A percentile compares a stretch with the other conserved stretches of the same genome.
Conservation (phyloP, 2,329 filamentous ascomycete species). For the Xylaria sp. region DNA sequence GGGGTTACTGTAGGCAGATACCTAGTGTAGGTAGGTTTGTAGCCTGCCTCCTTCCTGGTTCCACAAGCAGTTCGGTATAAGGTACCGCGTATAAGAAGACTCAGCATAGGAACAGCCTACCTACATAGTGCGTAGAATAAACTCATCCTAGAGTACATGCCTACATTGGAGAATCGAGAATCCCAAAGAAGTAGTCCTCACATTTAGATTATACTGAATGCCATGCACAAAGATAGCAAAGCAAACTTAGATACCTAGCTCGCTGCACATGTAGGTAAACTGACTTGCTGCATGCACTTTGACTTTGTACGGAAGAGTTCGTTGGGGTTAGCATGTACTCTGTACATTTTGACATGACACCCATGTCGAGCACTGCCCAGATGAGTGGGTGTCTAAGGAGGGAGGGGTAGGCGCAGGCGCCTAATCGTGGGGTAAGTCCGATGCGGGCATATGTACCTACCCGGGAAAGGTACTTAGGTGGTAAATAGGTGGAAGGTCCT, state of each 20-base stretch:
- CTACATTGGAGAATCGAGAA: too few species aligned
- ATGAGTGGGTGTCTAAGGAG: background rate
- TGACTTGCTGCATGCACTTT: background rate
- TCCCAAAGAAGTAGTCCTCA: too few species aligned
- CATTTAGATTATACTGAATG: too few species aligned
- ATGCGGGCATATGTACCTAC: background rate
- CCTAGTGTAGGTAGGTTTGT: background rate
- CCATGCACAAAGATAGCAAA: background rate
- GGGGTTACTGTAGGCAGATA: conserved; percentile 22
- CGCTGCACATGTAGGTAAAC: background rate
- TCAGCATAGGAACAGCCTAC: background rate
- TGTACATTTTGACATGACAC: background rate
- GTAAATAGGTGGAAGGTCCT: background rate
- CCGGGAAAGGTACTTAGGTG: background rate
- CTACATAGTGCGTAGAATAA: too few species aligned
- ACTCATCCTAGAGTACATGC: too few species aligned
- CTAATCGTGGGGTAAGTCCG: background rate
- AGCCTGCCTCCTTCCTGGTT: background rate
- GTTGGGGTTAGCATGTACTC: background rate
- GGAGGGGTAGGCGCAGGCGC: background rate
- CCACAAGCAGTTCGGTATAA: conserved; percentile 4
- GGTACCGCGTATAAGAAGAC: background rate
- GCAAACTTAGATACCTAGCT: background rate
- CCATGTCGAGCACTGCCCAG: background rate
- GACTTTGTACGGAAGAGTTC: background rate